These are phyloP conservation scores for Yamadazyma sp. DNA, from an alignment of 805 yeast species.

Conservation along the genomic window DNA sequence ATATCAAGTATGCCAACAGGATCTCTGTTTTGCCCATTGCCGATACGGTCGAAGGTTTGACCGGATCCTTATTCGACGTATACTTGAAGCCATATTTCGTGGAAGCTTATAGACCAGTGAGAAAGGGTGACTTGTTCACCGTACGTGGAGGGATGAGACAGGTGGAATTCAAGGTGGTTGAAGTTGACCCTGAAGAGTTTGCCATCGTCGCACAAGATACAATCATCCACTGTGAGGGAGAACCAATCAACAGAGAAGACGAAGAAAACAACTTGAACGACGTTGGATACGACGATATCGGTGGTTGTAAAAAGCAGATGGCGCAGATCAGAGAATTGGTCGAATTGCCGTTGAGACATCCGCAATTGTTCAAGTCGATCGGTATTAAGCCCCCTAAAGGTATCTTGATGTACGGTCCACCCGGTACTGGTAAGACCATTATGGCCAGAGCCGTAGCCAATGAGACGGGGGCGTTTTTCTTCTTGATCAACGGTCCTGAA, in stretches of 20 bases:
- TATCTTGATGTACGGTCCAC: slow-evolving; percentile 97
- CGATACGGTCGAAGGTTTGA: slow-evolving; percentile 96
- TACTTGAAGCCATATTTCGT: slow-evolving; percentile 97
- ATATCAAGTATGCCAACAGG: slow-evolving; percentile 93
- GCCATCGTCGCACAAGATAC: slow-evolving; percentile 99
- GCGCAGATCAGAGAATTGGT: slow-evolving; percentile 99
- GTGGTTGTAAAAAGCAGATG: slow-evolving; percentile 99
- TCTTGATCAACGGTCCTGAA: slow-evolving; percentile 97
- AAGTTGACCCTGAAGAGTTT: slow-evolving; percentile 94
- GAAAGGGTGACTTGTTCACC: slow-evolving; percentile 94
- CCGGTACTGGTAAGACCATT: slow-evolving; percentile 99
- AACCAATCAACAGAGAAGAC: slow-evolving; percentile 96
- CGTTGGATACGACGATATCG: slow-evolving; percentile 98
- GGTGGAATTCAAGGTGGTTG: slow-evolving; percentile 97
- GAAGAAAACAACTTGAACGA: slow-evolving; percentile 96
- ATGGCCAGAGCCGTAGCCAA: slow-evolving; percentile 99
- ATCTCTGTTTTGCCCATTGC: slow-evolving; percentile 96
- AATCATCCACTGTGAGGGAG: slow-evolving; percentile 97
- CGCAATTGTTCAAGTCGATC: slow-evolving; percentile 94
- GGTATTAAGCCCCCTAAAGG: slow-evolving; percentile 99
- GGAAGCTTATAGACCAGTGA: slow-evolving; percentile 97
- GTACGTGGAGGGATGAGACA: slow-evolving; percentile 99
- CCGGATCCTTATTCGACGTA: slow-evolving; percentile 94
- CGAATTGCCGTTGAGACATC: slow-evolving; percentile 96
- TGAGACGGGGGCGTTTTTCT: slow-evolving; percentile 98